phyloP scores from a whole-genome alignment of 2,329 filamentous ascomycete genomes.

The Exophiala spinifera region DNA sequence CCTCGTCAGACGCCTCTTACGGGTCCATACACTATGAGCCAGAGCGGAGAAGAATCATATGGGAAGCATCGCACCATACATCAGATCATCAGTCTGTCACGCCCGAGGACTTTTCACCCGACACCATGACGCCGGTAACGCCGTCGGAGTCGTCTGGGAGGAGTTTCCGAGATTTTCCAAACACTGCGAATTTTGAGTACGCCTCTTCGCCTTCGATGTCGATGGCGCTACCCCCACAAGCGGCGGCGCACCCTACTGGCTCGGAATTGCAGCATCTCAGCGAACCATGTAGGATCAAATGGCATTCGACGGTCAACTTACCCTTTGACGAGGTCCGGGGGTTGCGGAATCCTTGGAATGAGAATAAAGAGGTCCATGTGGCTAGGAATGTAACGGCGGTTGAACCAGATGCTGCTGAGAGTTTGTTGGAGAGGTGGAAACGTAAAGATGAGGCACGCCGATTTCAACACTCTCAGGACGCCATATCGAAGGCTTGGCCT shows the following conservation, averaged over 20 bases:
- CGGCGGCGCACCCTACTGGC: background rate
- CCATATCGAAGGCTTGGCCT: background rate
- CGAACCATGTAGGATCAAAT: conserved; percentile 19
- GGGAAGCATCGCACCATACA: conserved; percentile 10
- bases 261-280: conserved; percentile 11
- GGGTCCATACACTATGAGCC: conserved; percentile 21
- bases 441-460: background rate
- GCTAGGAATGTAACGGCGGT: conserved; percentile 22
- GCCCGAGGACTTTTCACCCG: background rate
- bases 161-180: background rate
- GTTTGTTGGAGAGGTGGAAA: background rate
- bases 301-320: conserved; percentile 14
- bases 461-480: background rate
- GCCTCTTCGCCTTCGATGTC: background rate
- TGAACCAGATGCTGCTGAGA: conserved; percentile 9
- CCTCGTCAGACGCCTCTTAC: conserved; percentile 9
- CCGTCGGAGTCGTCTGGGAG: background rate
- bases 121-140: background rate
- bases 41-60: conserved; percentile 15
- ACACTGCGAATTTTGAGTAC: background rate
- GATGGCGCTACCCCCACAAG: background rate
- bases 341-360: conserved; percentile 21
- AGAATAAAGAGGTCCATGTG: conserved; percentile 17
- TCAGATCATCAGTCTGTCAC: background rate
- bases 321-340: conserved; percentile 17